A percentile compares a stretch with the other conserved stretches of the same genome.
Evolutionary conservation across 139 green algal genomes (phyloP).

Genomic region (Microglena sp.): DNA sequence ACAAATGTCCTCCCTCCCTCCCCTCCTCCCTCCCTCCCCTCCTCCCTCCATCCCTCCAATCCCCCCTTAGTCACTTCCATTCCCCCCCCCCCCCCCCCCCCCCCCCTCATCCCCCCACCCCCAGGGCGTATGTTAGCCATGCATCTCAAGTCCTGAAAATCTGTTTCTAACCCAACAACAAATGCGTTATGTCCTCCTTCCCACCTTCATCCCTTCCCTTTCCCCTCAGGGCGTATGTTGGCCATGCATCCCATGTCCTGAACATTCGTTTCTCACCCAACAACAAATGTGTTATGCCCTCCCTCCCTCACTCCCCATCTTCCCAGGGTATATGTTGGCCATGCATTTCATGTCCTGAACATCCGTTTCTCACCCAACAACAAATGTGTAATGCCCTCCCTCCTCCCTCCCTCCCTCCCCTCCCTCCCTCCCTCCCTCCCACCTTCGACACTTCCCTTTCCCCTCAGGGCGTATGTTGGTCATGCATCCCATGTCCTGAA

Average conservation of each 20-base stretch:
- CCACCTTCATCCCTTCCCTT: not conserved
- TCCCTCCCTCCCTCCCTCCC: not conserved
- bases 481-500: conserved; percentile 62
- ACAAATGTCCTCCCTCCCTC: not conserved
- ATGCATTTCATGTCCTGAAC: conserved; percentile 59
- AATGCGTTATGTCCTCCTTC: conserved; percentile 29
- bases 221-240: conserved; percentile 28
- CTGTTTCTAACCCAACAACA: conserved; percentile 34
- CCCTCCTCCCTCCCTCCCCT: not conserved
- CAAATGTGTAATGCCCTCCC: conserved; percentile 7
- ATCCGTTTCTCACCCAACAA: conserved; percentile 46
- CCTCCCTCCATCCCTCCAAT: not conserved
- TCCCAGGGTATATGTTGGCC: conserved; percentile 37
- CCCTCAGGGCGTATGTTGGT: conserved; percentile 32
- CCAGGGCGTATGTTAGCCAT: conserved; percentile 43
- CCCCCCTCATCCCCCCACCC: not conserved
- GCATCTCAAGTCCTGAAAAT: conserved; percentile 56
- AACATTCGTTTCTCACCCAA: conserved; percentile 40
- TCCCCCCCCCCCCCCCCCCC: not conserved
- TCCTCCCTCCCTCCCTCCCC: not conserved
- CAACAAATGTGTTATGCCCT: conserved; percentile 34
- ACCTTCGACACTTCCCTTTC: not conserved
- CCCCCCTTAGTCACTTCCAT: not conserved
- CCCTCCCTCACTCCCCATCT: not conserved
- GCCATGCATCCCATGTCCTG: conserved; percentile 58